Evolutionary conservation across 2,329 filamentous ascomycete species (phyloP).

Genomic region (Cladosporium sphaerospermum): DNA sequence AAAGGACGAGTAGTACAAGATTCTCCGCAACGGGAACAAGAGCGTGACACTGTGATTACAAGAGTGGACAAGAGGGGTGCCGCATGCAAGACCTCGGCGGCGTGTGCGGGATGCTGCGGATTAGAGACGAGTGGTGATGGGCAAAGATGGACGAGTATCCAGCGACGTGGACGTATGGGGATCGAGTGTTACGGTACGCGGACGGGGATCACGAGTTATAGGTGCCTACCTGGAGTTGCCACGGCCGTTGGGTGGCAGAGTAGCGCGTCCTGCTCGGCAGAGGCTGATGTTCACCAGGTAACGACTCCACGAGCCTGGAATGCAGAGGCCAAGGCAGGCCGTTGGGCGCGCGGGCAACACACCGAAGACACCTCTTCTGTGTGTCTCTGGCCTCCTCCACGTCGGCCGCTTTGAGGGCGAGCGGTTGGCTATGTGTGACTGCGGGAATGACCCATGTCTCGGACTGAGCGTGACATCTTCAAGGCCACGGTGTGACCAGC

Average conservation of each 20-base stretch:
- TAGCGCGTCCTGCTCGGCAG: background rate
- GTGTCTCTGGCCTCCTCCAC: background rate
- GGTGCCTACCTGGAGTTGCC: conserved; percentile 4
- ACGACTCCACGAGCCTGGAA: conserved; percentile 9
- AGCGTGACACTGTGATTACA: conserved; percentile 12
- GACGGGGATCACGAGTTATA: conserved; percentile 6
- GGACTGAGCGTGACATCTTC: conserved; percentile 6
- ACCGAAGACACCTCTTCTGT: conserved; percentile 1
- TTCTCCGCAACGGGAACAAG: conserved; percentile 4
- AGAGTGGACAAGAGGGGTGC: conserved; percentile 10
- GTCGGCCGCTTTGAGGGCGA: background rate
- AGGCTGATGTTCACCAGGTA: conserved; percentile 13
- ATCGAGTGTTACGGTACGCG: conserved; percentile 2
- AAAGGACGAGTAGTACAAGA: conserved; percentile 9
- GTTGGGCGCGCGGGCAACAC: conserved; percentile 8
- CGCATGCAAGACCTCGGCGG: conserved; percentile 13
- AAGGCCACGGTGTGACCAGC: background rate
- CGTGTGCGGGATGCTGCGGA: conserved; percentile 4
- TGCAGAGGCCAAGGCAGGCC: conserved; percentile 7
- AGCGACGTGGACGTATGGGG: conserved; percentile 10
- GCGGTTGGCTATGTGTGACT: conserved; percentile 5
- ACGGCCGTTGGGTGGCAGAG: conserved; percentile 1
- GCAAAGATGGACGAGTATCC: conserved; percentile 10
- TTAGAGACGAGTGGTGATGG: conserved; percentile 8
- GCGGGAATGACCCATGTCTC: conserved; percentile 9